Evolutionary conservation across 2,329 filamentous ascomycete genomes (phyloP), one percentile per base, ranked within the genome.

Genomic region (Aspergillus texensis): DNA sequence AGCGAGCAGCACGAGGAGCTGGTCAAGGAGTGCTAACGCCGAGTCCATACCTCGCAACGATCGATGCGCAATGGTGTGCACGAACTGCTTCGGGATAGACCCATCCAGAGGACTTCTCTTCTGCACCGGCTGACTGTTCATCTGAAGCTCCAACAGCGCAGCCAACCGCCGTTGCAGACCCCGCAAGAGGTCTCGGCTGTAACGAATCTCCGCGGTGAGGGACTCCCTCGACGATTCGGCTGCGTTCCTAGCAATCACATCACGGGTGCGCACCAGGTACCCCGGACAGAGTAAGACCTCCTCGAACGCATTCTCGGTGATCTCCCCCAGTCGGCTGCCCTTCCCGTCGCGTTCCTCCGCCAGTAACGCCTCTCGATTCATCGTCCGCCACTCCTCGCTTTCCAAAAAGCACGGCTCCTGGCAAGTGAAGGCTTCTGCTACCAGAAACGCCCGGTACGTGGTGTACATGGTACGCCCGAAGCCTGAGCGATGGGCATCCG

Each of bases 321-420:
- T 58, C 24, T 58, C 62, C 3, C 63, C 61, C 10, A 72, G 53
- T 11, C 39, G 60, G 24, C 61, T 67, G 3, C 46, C 61, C 28
- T 52, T 67, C 2, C 68, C 70, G 0, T 53, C 54, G 11, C 58
- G 56, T 8, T 66, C 53, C 45, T 70, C 68, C 12, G 53, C 30
- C 6, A 50, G 28, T 1, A 64, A 34, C 1, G 59, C 52, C n/a
- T 68, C 64, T 11, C 54, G 50, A 16, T 62, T 65, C n/a, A 66
- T 62, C 14, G 57, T 32, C 11, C 66, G 41, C 68, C 69, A 70
- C 24, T 67, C 63, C 6, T 60, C 39, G 10, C 52, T 50, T 24
- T 64, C 69, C 5, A 71, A 30, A n/a, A 72, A 70, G 30, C 68
- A 70, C 4, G 66, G 48, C 55, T 72, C 65, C 30, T 63, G 61